Base-by-base conservation (phyloP, 176 grass and related monocot species). In the Raddia distichophylla region DNA sequence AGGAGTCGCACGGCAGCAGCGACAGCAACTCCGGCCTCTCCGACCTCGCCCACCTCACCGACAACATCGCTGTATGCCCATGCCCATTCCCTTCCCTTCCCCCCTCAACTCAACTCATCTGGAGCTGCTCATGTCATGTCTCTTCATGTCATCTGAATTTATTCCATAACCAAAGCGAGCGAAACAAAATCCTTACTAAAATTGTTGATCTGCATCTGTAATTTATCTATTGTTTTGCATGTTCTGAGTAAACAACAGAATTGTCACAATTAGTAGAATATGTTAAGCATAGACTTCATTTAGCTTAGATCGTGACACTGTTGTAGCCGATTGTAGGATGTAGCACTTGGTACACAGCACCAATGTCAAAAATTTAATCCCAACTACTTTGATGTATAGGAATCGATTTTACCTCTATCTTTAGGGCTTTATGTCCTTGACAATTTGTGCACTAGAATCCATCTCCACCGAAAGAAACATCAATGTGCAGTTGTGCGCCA, bases 11-110 rank as follows among this genome's bases (percentile, higher is more conserved):
- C 53, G 80, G 61, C 37, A 98, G 88, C 74, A 98, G 92, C 81
- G 92, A 98, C 72, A 86, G 75, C 71, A 92, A 98, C 32, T 87
- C 84, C 22, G 86, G 75, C 3, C 88, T 93, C 71, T 72, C 90
- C 18, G 95, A 98, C 83, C 87, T 98, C 77, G 92, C 82, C 14
- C 90, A 98, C 75, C 92, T 92, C 48, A 86, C 84, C 3, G 95
- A 98, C 57, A 93, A 79, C 17, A 87, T 98, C 45, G 75, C 81
- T 75, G 95, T 98, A 85, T 32, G 49, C 3, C 37, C 37, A 3
- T 5, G 8, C 3, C 15, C 34, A 14, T 46, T 71, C 27, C 27
- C 17, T 5, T 3, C 3, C 43, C 32, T 49, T 15, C 3, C 27
- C 5, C 2, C 43, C 33, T 27, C 27, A 27, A 27, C 27, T 27